Evolutionary conservation across 805 yeast species (phyloP).

Genomic region (Candida railenensis): DNA sequence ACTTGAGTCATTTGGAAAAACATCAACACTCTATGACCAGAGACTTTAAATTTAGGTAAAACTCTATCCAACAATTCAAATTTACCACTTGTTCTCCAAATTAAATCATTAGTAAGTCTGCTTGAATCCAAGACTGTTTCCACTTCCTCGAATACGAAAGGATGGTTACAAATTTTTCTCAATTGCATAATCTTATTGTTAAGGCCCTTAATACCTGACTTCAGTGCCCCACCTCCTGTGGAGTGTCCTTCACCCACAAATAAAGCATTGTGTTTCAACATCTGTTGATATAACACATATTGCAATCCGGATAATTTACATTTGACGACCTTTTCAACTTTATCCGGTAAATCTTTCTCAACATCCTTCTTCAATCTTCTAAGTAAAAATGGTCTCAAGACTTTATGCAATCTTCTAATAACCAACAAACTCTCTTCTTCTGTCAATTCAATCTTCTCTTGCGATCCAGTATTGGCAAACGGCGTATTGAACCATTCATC

Average conservation of each 20-base stretch:
- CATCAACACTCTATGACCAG: slow-evolving; percentile 77
- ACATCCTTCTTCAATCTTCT: slow-evolving; percentile 86
- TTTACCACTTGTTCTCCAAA: slow-evolving; percentile 80
- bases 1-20: slow-evolving; percentile 89
- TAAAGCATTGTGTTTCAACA: slow-evolving; percentile 69
- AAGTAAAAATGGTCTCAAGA: slow-evolving; percentile 77
- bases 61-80: slow-evolving; percentile 76
- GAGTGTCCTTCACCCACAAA: slow-evolving; percentile 50
- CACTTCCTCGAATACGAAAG: slow-evolving; percentile 81
- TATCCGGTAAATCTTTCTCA: slow-evolving; percentile 81
- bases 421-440: slow-evolving; percentile 85
- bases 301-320: slow-evolving; percentile 77
- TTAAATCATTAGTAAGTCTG: slow-evolving; percentile 58
- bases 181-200: slow-evolving; percentile 84
- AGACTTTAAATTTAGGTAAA: slow-evolving; percentile 68
- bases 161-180: slow-evolving; percentile 84
- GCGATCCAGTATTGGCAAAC: slow-evolving; percentile 80
- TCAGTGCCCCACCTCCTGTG: slow-evolving; percentile 55
- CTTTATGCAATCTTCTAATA: slow-evolving; percentile 83
- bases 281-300: slow-evolving; percentile 67
- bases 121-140: slow-evolving; percentile 68
- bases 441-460: slow-evolving; percentile 74
- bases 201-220: slow-evolving; percentile 70
- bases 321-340: slow-evolving; percentile 78
- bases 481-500: slow-evolving; percentile 93